These are phyloP conservation scores for Umbilicaria muhlenbergii DNA, from an alignment of 495 filamentous ascomycete genomes.

Conservation along the genomic window DNA sequence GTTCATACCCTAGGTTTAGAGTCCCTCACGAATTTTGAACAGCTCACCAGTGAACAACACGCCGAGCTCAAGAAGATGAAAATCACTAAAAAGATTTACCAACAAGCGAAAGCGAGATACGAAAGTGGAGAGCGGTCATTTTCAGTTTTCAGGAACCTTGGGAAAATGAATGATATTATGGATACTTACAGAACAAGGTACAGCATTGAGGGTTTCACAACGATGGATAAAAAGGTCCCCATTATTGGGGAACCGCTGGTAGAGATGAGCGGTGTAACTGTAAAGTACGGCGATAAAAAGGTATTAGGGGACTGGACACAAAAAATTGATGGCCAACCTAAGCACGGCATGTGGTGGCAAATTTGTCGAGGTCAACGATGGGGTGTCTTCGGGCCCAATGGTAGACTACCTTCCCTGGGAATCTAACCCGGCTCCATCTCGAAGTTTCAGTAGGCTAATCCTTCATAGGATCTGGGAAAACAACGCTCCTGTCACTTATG, in stretches of 20 bases:
- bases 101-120: not conserved
- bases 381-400: constrained; percentile 86
- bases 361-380: constrained; percentile 72
- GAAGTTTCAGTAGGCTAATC: not conserved
- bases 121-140: too few relatives aligned
- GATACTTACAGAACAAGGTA: not conserved
- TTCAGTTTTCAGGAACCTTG: too few relatives aligned
- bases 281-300: constrained; percentile 62
- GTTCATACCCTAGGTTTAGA: too few relatives aligned
- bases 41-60: not conserved
- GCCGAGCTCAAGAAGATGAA: not conserved
- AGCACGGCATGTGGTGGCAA: constrained; percentile 62
- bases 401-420: constrained; percentile 10
- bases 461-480: constrained; percentile 58
- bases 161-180: not conserved
- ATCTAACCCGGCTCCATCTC: not conserved
- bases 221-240: not conserved
- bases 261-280: constrained; percentile 68
- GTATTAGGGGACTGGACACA: constrained; percentile 71
- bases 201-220: constrained; percentile 7
- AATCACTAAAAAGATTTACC: not conserved
- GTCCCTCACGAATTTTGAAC: not conserved
- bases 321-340: constrained; percentile 25
- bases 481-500: constrained; percentile 79
- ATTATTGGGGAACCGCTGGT: constrained; percentile 47